Conservation (phyloP, 108 stramenopile genomes). For the Conticribra guillardii region DNA sequence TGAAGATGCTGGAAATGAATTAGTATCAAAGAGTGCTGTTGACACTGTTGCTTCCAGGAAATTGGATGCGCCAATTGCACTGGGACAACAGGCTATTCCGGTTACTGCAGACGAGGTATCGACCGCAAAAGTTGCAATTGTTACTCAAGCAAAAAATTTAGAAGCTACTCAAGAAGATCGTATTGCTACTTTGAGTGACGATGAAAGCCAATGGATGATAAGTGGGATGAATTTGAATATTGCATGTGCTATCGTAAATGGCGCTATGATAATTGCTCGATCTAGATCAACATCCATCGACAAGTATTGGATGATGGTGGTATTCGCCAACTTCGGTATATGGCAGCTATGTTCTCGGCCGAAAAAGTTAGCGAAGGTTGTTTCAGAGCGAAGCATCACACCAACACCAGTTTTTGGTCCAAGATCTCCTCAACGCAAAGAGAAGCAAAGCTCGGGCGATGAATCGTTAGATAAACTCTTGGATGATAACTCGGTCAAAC, state of each 20-base stretch:
- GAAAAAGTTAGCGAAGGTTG: not conserved
- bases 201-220: slow-evolving; percentile 30
- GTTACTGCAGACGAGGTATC: no score
- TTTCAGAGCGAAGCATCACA: not conserved
- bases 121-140: no score
- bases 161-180: no score
- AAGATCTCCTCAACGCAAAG: not conserved
- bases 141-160: no score
- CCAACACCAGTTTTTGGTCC: not conserved
- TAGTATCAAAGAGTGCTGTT: not conserved
- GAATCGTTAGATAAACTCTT: not conserved
- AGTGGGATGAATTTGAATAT: slow-evolving; percentile 36
- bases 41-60: no score
- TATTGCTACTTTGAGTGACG: slow-evolving; percentile 5
- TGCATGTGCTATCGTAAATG: slow-evolving; percentile 45
- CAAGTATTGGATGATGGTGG: slow-evolving; percentile 65
- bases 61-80: no score
- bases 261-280: slow-evolving; percentile 51
- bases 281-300: slow-evolving; percentile 48
- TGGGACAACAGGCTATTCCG: no score
- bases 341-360: slow-evolving; percentile 33
- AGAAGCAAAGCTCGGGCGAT: not conserved
- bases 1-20: not conserved
- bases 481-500: slow-evolving; percentile 19
- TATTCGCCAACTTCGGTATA: slow-evolving; percentile 60